Evolutionary conservation across 2,329 filamentous ascomycete genomes (phyloP), one percentile per base, ranked within the genome.

Genomic region (Triangularia setosa): DNA sequence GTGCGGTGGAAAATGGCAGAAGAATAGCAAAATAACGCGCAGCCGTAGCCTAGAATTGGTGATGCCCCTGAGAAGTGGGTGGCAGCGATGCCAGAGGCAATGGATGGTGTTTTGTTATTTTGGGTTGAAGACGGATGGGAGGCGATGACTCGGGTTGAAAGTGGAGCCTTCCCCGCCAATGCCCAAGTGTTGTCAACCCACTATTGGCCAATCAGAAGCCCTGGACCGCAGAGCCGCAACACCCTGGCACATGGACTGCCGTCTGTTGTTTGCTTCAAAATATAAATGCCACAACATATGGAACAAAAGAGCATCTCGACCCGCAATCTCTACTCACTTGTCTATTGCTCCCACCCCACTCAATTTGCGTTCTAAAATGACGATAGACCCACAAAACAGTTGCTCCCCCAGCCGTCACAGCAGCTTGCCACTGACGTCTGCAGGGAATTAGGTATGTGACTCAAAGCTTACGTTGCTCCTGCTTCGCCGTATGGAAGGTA

Each of bases 121-220:
- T 28, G 35, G 58, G 61, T 40, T 23, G 44, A 40, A 35, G 24
- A 25, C 52, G 58, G 21, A 55, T 8, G 60, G 33, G 25, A 16
- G 55, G 52, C 62, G 63, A 67, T 65, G 63, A 67, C 63, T 67
- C 64, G 65, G 61, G 40, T 28, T 23, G 35, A 58, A 65, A 65
- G 65, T 65, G 65, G 65, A 61, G 54, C 55, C 27, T 53, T 61
- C 59, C 40, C 40, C 40, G 40, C 40, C 40, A 48, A 48, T 21
- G 40, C 40, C 40, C 40, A 48, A 48, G 40, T 14, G 40, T 48
- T 48, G 25, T 61, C 60, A 61, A 23, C n/a, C 25, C 28, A 16
- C 24, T 28, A 30, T 24, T 33, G 25, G 52, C 52, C 52, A 55
- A 55, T 55, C 23, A 55, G 52, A 11, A 25, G 25, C 23, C 7